Percentiles rank a stretch among this genome's conserved stretches.
Conservation (phyloP, 495 filamentous ascomycete genomes). For the Friedmanniomyces endolithicus region DNA sequence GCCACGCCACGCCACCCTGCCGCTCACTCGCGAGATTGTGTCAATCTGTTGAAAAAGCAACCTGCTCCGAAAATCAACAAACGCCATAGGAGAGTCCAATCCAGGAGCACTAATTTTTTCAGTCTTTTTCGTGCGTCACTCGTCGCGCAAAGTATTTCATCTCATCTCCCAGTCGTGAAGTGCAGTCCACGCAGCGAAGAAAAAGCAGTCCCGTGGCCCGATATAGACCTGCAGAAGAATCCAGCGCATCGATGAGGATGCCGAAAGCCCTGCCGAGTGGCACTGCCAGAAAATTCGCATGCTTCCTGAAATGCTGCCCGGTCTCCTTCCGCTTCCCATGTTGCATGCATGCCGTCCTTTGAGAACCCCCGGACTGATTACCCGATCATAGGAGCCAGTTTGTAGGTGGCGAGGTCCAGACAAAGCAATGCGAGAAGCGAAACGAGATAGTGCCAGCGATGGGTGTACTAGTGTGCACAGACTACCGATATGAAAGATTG, state of each 20-base stretch:
- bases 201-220: slow-evolving; percentile 1
- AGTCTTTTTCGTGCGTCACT: too few species aligned
- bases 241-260: neutral
- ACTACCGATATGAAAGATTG: slow-evolving; percentile 14
- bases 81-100: slow-evolving; percentile 1
- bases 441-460: slow-evolving; percentile 2
- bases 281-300: slow-evolving; percentile 13
- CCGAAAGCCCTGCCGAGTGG: slow-evolving; percentile 23
- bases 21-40: neutral
- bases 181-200: neutral
- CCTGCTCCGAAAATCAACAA: neutral
- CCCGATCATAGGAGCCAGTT: too few species aligned
- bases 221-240: slow-evolving; percentile 13
- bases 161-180: neutral
- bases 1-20: neutral
- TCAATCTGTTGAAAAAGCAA: neutral
- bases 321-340: neutral
- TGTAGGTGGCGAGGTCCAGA: neutral
- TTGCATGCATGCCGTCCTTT: neutral
- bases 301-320: neutral
- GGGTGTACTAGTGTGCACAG: slow-evolving; percentile 7
- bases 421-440: slow-evolving; percentile 9
- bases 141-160: neutral
- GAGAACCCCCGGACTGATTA: neutral
- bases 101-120: neutral